These are phyloP conservation scores for Wickerhamomyces pijperi DNA, from an alignment of 805 yeast species.

Conservation along the genomic window DNA sequence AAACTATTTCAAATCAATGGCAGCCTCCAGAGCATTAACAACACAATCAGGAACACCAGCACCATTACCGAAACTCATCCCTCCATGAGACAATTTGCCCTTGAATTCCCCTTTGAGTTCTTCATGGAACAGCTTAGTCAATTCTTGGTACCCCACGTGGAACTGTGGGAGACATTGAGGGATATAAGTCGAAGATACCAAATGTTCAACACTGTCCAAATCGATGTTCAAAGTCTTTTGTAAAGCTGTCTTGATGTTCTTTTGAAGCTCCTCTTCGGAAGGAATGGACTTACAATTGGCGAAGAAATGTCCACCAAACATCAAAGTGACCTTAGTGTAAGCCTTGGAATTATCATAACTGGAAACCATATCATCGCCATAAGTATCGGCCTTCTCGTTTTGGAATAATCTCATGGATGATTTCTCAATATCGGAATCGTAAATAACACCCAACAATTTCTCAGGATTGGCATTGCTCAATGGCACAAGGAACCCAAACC, in stretches of 20 bases:
- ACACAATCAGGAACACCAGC: constrained; percentile 89
- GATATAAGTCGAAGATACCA: constrained; percentile 28
- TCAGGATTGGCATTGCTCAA: constrained; percentile 32
- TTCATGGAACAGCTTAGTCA: constrained; percentile 24
- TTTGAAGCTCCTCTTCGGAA: constrained; percentile 17
- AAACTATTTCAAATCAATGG: constrained; percentile 18
- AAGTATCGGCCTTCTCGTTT: constrained; percentile 9
- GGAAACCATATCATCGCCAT: neutral
- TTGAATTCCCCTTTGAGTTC: constrained; percentile 24
- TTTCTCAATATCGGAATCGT: constrained; percentile 76
- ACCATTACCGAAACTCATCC: constrained; percentile 71
- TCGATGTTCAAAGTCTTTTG: constrained; percentile 26
- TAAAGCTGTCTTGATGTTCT: constrained; percentile 14
- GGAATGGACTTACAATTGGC: neutral
- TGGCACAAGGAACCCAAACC: constrained; percentile 90
- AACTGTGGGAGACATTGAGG: constrained; percentile 70
- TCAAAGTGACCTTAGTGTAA: constrained; percentile 69
- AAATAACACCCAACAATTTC: constrained; percentile 72
- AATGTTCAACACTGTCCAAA: constrained; percentile 11
- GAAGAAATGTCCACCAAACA: constrained; percentile 79
- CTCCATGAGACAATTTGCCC: constrained; percentile 49
- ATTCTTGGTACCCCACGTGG: constrained; percentile 52
- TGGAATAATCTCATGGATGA: constrained; percentile 26
- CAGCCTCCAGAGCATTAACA: constrained; percentile 48
- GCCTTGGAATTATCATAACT: constrained; percentile 7